Percentiles rank a stretch among this genome's conserved stretches.
phyloP scores from a whole-genome alignment of 129 eudicot genomes.

The Flaveria sonorensis region DNA sequence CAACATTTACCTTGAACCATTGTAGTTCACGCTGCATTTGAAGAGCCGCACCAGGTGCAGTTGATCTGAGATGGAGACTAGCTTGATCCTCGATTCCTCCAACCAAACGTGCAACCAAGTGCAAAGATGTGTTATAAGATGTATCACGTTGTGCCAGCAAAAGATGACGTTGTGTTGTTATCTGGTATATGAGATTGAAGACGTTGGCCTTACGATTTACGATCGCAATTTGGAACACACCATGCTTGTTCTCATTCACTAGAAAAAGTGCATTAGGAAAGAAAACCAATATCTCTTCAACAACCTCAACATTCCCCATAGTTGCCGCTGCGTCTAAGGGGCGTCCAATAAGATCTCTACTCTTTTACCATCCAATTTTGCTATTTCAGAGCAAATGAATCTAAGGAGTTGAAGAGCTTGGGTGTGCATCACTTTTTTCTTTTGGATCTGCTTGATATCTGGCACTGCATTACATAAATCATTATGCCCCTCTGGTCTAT shows the following conservation, averaged over 20 bases:
- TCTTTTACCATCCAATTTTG: neutral
- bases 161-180: neutral
- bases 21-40: constrained; percentile 32
- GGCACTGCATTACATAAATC: constrained; percentile 20
- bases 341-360: constrained; percentile 11
- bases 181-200: constrained; percentile 23
- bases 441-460: constrained; percentile 18
- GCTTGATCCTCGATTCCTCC: neutral
- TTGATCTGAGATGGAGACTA: constrained; percentile 14
- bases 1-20: constrained; percentile 27
- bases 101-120: constrained; percentile 19
- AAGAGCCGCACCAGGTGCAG: constrained; percentile 28
- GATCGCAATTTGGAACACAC: constrained; percentile 16
- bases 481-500: neutral
- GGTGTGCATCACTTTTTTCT: constrained; percentile 10
- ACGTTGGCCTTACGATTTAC: constrained; percentile 7
- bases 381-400: constrained; percentile 16
- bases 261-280: constrained; percentile 22
- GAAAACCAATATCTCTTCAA: constrained; percentile 22
- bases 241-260: neutral
- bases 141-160: neutral
- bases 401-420: constrained; percentile 25
- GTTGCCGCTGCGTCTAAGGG: constrained; percentile 16
- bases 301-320: constrained; percentile 27
- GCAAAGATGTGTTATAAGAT: constrained; percentile 21